phyloP scores from a whole-genome alignment of 345 rosid genomes.

The Eucalyptus leucophloia region DNA sequence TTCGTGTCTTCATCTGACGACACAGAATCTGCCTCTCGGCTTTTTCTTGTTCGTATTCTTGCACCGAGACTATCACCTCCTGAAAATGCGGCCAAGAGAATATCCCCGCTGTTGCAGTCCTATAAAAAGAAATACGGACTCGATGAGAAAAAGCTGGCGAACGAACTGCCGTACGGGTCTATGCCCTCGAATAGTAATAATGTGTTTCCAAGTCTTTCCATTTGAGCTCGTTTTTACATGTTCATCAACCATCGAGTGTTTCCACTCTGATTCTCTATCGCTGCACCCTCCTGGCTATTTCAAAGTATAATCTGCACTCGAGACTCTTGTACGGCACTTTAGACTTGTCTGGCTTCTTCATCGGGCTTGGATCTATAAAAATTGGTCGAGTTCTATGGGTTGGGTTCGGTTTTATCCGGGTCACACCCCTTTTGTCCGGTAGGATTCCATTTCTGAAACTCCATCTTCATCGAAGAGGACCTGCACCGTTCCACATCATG shows the following conservation, averaged over 20 bases:
- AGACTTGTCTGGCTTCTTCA: slow-evolving; percentile 20
- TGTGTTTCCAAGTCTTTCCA: slow-evolving; percentile 12
- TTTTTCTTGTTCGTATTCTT: not conserved
- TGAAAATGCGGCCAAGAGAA: not conserved
- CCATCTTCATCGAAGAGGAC: slow-evolving; percentile 51
- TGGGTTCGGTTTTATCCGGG: slow-evolving; percentile 78
- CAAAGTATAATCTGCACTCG: slow-evolving; percentile 45
- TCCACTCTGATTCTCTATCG: slow-evolving; percentile 47
- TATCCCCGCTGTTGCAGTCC: not conserved
- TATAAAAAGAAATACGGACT: too few species aligned
- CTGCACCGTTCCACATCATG: slow-evolving; percentile 4
- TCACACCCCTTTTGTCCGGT: slow-evolving; percentile 40
- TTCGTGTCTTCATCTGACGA: not conserved
- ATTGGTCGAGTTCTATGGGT: slow-evolving; percentile 45
- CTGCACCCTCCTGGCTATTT: slow-evolving; percentile 86
- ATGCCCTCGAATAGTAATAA: slow-evolving; percentile 7
- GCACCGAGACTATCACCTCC: not conserved
- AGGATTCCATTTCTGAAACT: slow-evolving; percentile 41
- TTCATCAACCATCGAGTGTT: slow-evolving; percentile 14
- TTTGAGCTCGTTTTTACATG: not conserved
- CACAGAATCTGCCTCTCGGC: not conserved
- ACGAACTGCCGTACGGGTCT: too few species aligned
- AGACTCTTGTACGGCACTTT: slow-evolving; percentile 21
- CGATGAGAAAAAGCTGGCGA: too few species aligned
- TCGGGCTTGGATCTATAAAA: slow-evolving; percentile 54